Conservation (phyloP, 768 basidiomycete species). For the Phaeotremella skinneri region DNA sequence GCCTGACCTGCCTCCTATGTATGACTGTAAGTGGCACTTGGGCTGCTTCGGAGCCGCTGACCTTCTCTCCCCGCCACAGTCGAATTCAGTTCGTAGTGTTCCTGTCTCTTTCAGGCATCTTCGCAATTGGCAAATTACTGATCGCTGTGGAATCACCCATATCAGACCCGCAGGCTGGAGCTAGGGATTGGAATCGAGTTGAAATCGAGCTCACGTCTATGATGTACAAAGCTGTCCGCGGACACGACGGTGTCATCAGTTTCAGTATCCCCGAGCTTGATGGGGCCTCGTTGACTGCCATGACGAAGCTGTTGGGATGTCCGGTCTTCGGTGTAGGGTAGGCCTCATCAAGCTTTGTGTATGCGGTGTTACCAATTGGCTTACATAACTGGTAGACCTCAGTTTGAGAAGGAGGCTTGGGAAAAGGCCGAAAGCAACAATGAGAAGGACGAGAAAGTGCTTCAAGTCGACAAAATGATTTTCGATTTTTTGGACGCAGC, state of each 20-base stretch:
- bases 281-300: neutral
- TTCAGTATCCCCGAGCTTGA: slow-evolving; percentile 5
- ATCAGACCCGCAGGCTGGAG: neutral
- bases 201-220: neutral
- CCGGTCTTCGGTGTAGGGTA: slow-evolving; percentile 15
- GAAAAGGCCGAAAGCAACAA: neutral
- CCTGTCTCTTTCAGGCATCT: no score
- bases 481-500: no score
- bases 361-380: neutral
- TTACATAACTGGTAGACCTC: slow-evolving; percentile 3
- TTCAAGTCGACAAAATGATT: neutral
- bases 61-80: neutral
- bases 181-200: neutral
- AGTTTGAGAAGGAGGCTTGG: slow-evolving; percentile 6
- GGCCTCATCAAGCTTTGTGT: neutral
- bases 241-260: slow-evolving; percentile 3
- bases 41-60: neutral
- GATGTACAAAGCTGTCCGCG: neutral
- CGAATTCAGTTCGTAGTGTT: neutral
- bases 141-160: neutral
- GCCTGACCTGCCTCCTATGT: slow-evolving; percentile 15
- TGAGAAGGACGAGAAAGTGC: neutral
- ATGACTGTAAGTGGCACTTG: slow-evolving; percentile 20
- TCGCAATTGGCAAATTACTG: neutral
- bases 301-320: neutral